These are phyloP conservation scores for Panellus pusillus DNA, from an alignment of 768 basidiomycete genomes.

Conservation along the genomic window DNA sequence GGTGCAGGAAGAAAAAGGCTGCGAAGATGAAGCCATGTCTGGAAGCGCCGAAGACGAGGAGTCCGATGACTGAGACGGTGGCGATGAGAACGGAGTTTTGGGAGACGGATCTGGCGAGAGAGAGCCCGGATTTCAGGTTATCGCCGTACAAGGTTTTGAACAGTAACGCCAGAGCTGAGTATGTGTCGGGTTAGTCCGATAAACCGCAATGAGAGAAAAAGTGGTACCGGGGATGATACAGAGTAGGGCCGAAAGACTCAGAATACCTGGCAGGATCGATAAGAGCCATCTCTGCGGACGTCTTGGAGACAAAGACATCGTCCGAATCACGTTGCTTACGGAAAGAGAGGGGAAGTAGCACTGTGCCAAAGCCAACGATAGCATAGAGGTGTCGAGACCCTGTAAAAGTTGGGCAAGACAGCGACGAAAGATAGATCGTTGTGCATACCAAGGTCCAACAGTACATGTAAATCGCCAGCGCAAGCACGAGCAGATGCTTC, in stretches of 20 bases:
- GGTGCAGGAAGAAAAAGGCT: constrained; percentile 5
- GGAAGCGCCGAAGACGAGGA: constrained; percentile 1
- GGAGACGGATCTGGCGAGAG: not conserved
- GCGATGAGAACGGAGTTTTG: constrained; percentile 10
- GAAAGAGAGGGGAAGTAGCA: constrained; percentile 1
- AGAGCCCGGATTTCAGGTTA: not conserved
- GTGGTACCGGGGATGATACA: constrained; percentile 1
- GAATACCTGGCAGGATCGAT: not conserved
- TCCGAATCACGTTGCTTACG: not conserved
- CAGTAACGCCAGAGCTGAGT: not conserved
- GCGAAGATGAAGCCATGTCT: not conserved
- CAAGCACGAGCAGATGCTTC: not conserved
- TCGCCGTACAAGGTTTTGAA: not conserved
- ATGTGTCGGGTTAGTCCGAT: not conserved
- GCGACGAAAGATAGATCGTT: not conserved
- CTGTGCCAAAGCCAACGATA: not conserved
- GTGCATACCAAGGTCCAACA: constrained; percentile 3
- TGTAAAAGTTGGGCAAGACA: not conserved
- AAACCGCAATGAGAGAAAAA: not conserved
- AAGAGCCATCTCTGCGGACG: constrained; percentile 7
- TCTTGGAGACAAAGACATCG: not conserved
- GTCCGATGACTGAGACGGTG: not conserved
- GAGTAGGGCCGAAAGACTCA: not conserved
- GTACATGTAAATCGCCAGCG: constrained; percentile 2
- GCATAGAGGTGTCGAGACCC: constrained; percentile 1